Evolutionary conservation across 1,284 basidiomycete species (phyloP).

Genomic region (Apiotrichum brassicae): DNA sequence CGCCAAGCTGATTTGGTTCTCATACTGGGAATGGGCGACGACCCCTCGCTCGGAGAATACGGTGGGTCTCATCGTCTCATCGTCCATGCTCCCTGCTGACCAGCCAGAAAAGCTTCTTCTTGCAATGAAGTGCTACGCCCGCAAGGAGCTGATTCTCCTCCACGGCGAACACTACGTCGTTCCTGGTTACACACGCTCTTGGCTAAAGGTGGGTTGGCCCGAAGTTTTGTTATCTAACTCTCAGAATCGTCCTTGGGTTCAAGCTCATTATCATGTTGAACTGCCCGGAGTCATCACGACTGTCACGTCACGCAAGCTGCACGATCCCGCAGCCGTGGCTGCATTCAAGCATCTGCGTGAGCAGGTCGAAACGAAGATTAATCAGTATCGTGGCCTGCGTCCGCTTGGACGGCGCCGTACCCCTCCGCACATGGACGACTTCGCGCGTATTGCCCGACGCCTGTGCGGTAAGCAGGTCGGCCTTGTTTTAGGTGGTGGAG

Average conservation of each 20-base stretch:
- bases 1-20: slow-evolving; percentile 94
- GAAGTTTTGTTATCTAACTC: neutral
- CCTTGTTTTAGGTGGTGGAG: slow-evolving; percentile 90
- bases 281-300: slow-evolving; percentile 54
- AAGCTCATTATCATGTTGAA: slow-evolving; percentile 44
- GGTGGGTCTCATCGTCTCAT: slow-evolving; percentile 19
- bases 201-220: slow-evolving; percentile 68
- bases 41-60: slow-evolving; percentile 80
- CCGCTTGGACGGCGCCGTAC: slow-evolving; percentile 65
- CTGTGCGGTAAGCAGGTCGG: slow-evolving; percentile 92
- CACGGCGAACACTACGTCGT: slow-evolving; percentile 85
- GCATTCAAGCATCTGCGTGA: slow-evolving; percentile 72
- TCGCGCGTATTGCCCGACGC: slow-evolving; percentile 81
- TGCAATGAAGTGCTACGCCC: slow-evolving; percentile 89
- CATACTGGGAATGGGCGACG: slow-evolving; percentile 93
- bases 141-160: slow-evolving; percentile 91
- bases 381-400: slow-evolving; percentile 71
- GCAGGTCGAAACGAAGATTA: slow-evolving; percentile 79
- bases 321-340: slow-evolving; percentile 81
- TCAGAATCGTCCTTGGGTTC: slow-evolving; percentile 84
- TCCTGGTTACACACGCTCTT: slow-evolving; percentile 88
- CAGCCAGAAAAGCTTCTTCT: slow-evolving; percentile 66
- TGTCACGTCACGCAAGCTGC: slow-evolving; percentile 54
- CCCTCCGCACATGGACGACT: slow-evolving; percentile 79
- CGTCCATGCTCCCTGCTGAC: neutral